These are phyloP conservation scores for Penicillium cosmopolitanum DNA, from an alignment of 495 filamentous ascomycete genomes.

Conservation along the genomic window DNA sequence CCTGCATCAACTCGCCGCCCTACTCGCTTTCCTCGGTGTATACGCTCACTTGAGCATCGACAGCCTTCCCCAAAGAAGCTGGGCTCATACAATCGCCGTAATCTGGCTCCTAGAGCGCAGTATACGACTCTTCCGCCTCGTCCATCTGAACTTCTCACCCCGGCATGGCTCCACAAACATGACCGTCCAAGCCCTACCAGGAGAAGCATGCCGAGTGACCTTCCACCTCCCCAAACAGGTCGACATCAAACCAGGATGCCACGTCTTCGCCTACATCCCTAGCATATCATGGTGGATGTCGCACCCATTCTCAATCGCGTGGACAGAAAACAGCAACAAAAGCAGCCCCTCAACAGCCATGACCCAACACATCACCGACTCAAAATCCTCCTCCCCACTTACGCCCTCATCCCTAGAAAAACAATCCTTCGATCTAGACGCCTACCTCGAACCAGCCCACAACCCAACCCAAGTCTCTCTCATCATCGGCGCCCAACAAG, in stretches of 20 bases:
- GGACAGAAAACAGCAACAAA: conserved; percentile 46
- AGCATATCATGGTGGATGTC: conserved; percentile 71
- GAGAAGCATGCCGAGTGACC: conserved; percentile 62
- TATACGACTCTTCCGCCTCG: conserved; percentile 53
- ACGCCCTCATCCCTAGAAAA: conserved; percentile 41
- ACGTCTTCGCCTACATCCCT: conserved; percentile 84
- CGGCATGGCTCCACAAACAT: conserved; percentile 43
- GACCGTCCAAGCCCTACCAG: conserved; percentile 55
- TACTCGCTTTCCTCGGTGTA: conserved; percentile 66
- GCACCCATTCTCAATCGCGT: conserved; percentile 62
- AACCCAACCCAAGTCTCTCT: conserved; percentile 69
- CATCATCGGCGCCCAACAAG: conserved; percentile 75
- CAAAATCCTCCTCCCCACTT: conserved; percentile 9
- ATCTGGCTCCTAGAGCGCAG: conserved; percentile 70
- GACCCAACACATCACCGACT: conserved; percentile 14
- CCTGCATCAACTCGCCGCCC: conserved; percentile 71
- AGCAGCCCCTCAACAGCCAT: conserved; percentile 18
- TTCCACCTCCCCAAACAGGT: conserved; percentile 78
- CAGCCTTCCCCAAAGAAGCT: conserved; percentile 61
- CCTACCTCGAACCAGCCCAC: conserved; percentile 24
- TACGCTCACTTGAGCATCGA: conserved; percentile 70
- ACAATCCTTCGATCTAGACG: conserved; percentile 41
- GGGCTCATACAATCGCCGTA: conserved; percentile 60
- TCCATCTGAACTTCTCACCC: conserved; percentile 63
- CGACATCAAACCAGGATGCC: conserved; percentile 72